These are phyloP conservation scores for Didymosphaeria variabile DNA, from an alignment of 2,329 filamentous ascomycete genomes.

Conservation along the genomic window DNA sequence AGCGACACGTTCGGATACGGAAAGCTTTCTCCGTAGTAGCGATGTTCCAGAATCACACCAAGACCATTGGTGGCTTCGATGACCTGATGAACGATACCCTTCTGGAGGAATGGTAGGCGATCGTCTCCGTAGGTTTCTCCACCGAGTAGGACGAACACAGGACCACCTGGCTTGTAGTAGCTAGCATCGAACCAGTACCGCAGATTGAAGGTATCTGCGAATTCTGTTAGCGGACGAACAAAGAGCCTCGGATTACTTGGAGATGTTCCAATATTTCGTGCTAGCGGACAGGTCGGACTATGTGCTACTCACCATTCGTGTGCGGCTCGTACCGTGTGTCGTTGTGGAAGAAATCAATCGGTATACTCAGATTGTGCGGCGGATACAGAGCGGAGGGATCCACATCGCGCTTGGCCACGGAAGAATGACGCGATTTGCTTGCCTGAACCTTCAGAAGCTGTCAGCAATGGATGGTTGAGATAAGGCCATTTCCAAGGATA, in stretches of 20 bases:
- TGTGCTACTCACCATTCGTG: conserved; percentile 57
- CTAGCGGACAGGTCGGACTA: background rate
- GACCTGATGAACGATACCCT: conserved; percentile 78
- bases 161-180: conserved; percentile 79
- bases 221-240: background rate
- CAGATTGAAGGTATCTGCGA: conserved; percentile 65
- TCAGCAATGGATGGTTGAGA: background rate
- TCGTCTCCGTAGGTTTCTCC: conserved; percentile 74
- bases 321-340: conserved; percentile 81
- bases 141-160: conserved; percentile 78
- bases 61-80: conserved; percentile 73
- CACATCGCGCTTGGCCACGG: conserved; percentile 39
- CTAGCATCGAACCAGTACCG: conserved; percentile 86
- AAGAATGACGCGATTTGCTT: conserved; percentile 26
- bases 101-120: conserved; percentile 75
- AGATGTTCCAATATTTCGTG: background rate
- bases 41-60: conserved; percentile 83
- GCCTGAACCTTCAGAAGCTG: conserved; percentile 25
- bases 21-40: conserved; percentile 83
- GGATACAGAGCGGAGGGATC: conserved; percentile 55
- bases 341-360: conserved; percentile 85
- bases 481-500: conserved; percentile 20
- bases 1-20: conserved; percentile 73
- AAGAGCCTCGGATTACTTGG: background rate
- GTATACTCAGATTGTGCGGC: conserved; percentile 62